A percentile compares a stretch with the other conserved stretches of the same genome.
Conservation (phyloP, 805 yeast species). For the Metschnikowia cubensis region DNA sequence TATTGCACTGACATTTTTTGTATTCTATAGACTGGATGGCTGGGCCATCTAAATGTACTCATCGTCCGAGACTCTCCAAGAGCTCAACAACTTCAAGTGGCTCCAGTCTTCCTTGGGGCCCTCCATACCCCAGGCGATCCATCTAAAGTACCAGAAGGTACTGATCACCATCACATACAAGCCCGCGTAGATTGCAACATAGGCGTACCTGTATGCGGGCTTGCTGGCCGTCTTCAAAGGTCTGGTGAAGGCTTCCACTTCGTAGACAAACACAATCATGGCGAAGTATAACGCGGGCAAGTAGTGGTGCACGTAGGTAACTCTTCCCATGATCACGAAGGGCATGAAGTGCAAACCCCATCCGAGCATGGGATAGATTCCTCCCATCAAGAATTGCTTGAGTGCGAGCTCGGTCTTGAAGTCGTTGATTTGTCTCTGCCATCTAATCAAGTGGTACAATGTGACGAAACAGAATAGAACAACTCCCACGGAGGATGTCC, state of each 20-base stretch:
- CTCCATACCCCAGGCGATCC: conserved; percentile 79
- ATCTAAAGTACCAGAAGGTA: conserved; percentile 57
- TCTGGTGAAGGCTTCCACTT: conserved; percentile 46
- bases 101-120: conserved; percentile 39
- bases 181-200: conserved; percentile 35
- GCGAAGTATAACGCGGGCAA: conserved; percentile 96
- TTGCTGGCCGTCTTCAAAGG: conserved; percentile 15
- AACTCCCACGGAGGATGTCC: conserved; percentile 64
- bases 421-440: conserved; percentile 70
- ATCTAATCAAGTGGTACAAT: conserved; percentile 40
- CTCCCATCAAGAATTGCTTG: conserved; percentile 61
- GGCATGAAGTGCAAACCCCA: conserved; percentile 90
- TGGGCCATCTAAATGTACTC: conserved; percentile 21
- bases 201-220: conserved; percentile 5
- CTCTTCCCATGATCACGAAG: conserved; percentile 91
- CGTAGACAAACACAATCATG: conserved; percentile 65
- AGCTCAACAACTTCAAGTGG: conserved; percentile 35
- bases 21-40: no score
- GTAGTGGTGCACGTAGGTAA: conserved; percentile 94
- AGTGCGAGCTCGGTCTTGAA: conserved; percentile 46
- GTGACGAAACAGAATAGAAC: conserved; percentile 48
- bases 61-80: conserved; percentile 43
- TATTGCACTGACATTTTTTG: no score
- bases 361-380: conserved; percentile 80
- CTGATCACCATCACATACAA: conserved; percentile 52